Conservation (phyloP, 179 eudicot species). For the Gypsophila paniculata region DNA sequence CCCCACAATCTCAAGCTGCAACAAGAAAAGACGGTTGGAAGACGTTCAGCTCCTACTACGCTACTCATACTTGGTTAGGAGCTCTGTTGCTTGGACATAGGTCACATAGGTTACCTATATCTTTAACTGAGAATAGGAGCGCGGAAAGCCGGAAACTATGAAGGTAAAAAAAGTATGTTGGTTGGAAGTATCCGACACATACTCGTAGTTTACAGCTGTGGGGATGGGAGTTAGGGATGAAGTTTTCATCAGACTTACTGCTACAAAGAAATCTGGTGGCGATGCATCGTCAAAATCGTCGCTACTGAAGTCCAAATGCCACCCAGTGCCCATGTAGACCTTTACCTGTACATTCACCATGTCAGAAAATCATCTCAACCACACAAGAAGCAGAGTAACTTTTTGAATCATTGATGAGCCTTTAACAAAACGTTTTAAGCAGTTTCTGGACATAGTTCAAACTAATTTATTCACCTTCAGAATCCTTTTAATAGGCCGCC, state of each 20-base stretch:
- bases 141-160: too few relatives aligned
- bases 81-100: too few relatives aligned
- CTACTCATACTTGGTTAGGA: background rate
- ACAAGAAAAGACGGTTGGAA: background rate
- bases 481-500: slow-evolving; percentile 29
- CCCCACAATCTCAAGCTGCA: slow-evolving; percentile 45
- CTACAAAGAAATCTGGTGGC: slow-evolving; percentile 48
- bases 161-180: too few relatives aligned
- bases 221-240: background rate
- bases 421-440: background rate
- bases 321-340: slow-evolving; percentile 46
- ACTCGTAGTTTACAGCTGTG: too few relatives aligned
- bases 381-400: background rate
- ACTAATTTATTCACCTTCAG: slow-evolving; percentile 32
- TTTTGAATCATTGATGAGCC: background rate
- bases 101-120: too few relatives aligned
- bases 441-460: background rate
- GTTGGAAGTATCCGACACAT: too few relatives aligned
- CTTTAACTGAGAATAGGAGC: too few relatives aligned
- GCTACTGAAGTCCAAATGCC: slow-evolving; percentile 40
- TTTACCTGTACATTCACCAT: slow-evolving; percentile 31
- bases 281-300: slow-evolving; percentile 37
- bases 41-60: background rate
- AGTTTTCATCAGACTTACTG: slow-evolving; percentile 27
- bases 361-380: too few relatives aligned